phyloP scores from a whole-genome alignment of 257 asterid species.

The Perilla frutescens region DNA sequence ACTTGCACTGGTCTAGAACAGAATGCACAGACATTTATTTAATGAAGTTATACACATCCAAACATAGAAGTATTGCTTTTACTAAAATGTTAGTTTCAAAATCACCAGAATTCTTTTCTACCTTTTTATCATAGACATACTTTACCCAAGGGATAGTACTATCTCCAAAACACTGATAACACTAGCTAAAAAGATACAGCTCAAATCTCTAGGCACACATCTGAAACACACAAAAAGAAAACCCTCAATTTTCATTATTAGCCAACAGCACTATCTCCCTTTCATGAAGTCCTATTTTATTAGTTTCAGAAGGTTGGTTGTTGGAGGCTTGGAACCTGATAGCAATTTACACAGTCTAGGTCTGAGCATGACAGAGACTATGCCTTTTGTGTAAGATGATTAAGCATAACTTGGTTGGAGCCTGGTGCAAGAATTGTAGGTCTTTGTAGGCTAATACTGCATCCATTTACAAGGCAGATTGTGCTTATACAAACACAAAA shows the following conservation, averaged over 20 bases:
- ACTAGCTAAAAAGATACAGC: background rate
- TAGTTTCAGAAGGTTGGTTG: background rate
- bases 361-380: background rate
- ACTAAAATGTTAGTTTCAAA: background rate
- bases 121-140: background rate
- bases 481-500: background rate
- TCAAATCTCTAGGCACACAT: background rate
- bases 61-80: background rate
- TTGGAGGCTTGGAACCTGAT: background rate
- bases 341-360: background rate
- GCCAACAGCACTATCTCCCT: background rate
- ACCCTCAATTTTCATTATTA: too few relatives aligned
- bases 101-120: constrained; percentile 3
- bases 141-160: background rate
- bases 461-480: constrained; percentile 7
- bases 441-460: background rate
- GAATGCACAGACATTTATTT: constrained; percentile 25
- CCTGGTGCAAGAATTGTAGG: background rate
- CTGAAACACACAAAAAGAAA: background rate
- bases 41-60: background rate
- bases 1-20: constrained; percentile 71
- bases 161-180: background rate
- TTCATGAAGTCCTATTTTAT: background rate
- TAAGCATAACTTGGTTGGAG: background rate
- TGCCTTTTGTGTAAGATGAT: background rate